phyloP scores from a whole-genome alignment of 2,329 filamentous ascomycete genomes.

The Ophiocordyceps camponoti-rufipedis region DNA sequence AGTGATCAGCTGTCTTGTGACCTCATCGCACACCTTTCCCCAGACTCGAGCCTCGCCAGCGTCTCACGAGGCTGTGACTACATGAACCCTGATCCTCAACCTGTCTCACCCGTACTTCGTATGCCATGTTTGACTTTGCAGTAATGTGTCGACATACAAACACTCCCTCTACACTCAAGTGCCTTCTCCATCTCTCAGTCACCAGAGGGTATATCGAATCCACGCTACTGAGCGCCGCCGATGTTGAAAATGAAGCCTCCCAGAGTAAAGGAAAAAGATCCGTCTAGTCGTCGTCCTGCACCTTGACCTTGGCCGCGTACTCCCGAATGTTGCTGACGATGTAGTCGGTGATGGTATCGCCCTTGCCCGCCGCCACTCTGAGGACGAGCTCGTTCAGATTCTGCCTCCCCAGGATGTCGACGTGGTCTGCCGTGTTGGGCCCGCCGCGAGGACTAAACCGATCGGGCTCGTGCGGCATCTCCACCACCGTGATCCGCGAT shows the following conservation, averaged over 20 bases:
- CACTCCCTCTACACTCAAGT: neutral
- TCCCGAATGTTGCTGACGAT: conserved; percentile 66
- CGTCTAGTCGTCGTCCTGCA: conserved; percentile 44
- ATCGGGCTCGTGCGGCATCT: conserved; percentile 95
- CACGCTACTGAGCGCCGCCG: conserved; percentile 1
- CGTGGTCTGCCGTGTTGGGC: conserved; percentile 67
- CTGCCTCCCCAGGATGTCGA: conserved; percentile 82
- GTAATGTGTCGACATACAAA: neutral
- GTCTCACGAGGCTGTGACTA: neutral
- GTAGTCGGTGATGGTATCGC: conserved; percentile 58
- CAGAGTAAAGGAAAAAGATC: neutral
- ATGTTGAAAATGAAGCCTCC: neutral
- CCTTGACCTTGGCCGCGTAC: conserved; percentile 69
- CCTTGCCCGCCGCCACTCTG: conserved; percentile 68
- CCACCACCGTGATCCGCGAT: conserved; percentile 64
- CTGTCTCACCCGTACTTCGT: too few species aligned
- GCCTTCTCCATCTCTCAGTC: neutral
- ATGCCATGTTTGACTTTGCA: too few species aligned
- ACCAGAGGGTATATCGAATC: conserved; percentile 1
- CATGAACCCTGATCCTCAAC: too few species aligned
- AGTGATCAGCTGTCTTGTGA: neutral
- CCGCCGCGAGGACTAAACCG: conserved; percentile 68
- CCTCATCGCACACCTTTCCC: neutral
- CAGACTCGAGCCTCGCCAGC: neutral
- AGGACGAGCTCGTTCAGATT: conserved; percentile 83